Evolutionary conservation across 352 stramenopile species (phyloP).

Genomic region (Pseudoperonospora humuli): DNA sequence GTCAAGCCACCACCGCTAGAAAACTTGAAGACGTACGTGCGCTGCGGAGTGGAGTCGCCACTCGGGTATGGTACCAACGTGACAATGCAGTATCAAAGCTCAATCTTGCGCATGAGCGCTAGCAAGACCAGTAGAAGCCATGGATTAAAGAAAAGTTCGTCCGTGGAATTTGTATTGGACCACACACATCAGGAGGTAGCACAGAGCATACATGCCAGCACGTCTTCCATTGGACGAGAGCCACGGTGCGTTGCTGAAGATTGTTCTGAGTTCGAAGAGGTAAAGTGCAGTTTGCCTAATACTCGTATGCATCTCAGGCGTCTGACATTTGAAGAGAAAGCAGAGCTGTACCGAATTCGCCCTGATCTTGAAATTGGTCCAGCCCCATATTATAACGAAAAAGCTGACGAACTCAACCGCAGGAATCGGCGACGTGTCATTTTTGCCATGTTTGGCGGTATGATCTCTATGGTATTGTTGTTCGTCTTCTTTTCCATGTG

Average conservation of each 20-base stretch:
- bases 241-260: slow-evolving; percentile 32
- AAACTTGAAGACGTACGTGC: slow-evolving; percentile 2
- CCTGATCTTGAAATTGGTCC: slow-evolving; percentile 74
- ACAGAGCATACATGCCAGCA: slow-evolving; percentile 31
- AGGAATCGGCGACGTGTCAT: slow-evolving; percentile 59
- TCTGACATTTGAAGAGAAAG: slow-evolving; percentile 72
- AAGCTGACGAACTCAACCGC: slow-evolving; percentile 42
- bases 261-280: not conserved
- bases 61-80: slow-evolving; percentile 26
- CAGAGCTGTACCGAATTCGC: slow-evolving; percentile 72
- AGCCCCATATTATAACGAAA: slow-evolving; percentile 48
- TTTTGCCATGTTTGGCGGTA: slow-evolving; percentile 66
- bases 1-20: slow-evolving; percentile 18
- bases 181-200: slow-evolving; percentile 27
- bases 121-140: slow-evolving; percentile 15
- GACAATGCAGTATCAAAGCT: slow-evolving; percentile 32
- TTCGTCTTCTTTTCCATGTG: slow-evolving; percentile 64
- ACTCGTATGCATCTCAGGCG: slow-evolving; percentile 27
- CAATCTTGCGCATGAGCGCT: slow-evolving; percentile 60
- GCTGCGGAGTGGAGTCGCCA: slow-evolving; percentile 6
- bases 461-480: slow-evolving; percentile 58
- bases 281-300: slow-evolving; percentile 1
- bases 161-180: slow-evolving; percentile 63
- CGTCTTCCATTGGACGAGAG: slow-evolving; percentile 32
- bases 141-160: slow-evolving; percentile 52